Evolutionary conservation across 2,329 filamentous ascomycete genomes (phyloP).

Genomic region (Penicillium vulpinum): DNA sequence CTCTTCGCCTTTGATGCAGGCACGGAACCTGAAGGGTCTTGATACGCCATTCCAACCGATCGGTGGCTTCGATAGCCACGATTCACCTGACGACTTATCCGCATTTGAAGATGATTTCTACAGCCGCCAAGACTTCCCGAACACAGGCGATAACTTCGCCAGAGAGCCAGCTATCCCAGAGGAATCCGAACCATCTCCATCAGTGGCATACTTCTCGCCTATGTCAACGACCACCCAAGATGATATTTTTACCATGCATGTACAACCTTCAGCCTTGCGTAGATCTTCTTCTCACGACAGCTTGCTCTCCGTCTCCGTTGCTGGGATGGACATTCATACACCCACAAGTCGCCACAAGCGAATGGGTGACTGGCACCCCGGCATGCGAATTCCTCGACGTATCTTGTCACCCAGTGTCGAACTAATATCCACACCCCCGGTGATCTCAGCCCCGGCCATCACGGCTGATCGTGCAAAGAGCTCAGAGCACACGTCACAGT

Average conservation of each 20-base stretch:
- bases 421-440: constrained; percentile 39
- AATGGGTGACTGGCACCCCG: constrained; percentile 59
- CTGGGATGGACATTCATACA: constrained; percentile 86
- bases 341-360: constrained; percentile 74
- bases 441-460: constrained; percentile 41
- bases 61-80: constrained; percentile 18
- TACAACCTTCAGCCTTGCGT: constrained; percentile 53
- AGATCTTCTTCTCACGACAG: constrained; percentile 80
- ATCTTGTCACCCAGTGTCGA: constrained; percentile 48
- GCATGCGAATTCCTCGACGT: constrained; percentile 48
- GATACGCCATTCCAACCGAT: constrained; percentile 53
- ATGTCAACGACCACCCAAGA: constrained; percentile 19
- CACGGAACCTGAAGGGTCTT: constrained; percentile 61
- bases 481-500: constrained; percentile 31
- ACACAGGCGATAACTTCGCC: constrained; percentile 17
- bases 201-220: constrained; percentile 17
- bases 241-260: constrained; percentile 24
- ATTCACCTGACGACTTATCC: constrained; percentile 12
- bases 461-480: constrained; percentile 32
- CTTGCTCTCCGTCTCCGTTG: constrained; percentile 82
- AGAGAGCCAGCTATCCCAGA: constrained; percentile 41
- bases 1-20: constrained; percentile 64
- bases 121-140: constrained; percentile 14
- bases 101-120: constrained; percentile 23
- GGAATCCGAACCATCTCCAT: constrained; percentile 37